Conservation (phyloP, 2,329 filamentous ascomycete genomes). For the Colletotrichum truncatum region DNA sequence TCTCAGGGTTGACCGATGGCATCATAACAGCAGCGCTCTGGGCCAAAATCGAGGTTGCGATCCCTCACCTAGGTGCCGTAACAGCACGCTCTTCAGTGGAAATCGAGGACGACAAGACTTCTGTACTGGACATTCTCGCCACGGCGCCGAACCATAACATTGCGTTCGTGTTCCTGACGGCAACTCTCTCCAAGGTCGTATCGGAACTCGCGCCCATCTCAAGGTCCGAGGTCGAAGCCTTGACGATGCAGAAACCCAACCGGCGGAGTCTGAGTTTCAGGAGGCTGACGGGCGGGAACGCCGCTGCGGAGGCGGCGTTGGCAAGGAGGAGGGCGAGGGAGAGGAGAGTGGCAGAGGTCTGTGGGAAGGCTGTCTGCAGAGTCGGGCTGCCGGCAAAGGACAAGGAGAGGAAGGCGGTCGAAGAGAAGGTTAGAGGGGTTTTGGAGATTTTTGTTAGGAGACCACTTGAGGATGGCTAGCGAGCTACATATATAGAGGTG, state of each 20-base stretch:
- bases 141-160: constrained; percentile 83
- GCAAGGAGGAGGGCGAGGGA: constrained; percentile 67
- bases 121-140: constrained; percentile 78
- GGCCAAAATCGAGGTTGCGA: constrained; percentile 70
- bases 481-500: too few relatives aligned
- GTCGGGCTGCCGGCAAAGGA: constrained; percentile 45
- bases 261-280: constrained; percentile 57
- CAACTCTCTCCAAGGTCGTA: constrained; percentile 71
- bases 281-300: constrained; percentile 39
- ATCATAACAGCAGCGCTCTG: constrained; percentile 78
- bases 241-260: constrained; percentile 36
- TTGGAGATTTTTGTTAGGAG: constrained; percentile 72
- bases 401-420: constrained; percentile 66
- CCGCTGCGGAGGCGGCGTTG: constrained; percentile 37
- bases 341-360: constrained; percentile 70
- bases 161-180: constrained; percentile 86
- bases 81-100: constrained; percentile 28
- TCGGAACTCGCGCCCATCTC: constrained; percentile 56
- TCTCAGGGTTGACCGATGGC: constrained; percentile 80
- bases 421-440: constrained; percentile 72
- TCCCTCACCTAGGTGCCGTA: constrained; percentile 52
- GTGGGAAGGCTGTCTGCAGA: constrained; percentile 71
- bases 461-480: constrained; percentile 25
- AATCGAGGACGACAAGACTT: constrained; percentile 55
- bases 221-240: constrained; percentile 45